Percentiles rank a stretch among this genome's conserved stretches.
phyloP scores from a whole-genome alignment of 192 early-diverging fungal species.

The Coemansia sp. region DNA sequence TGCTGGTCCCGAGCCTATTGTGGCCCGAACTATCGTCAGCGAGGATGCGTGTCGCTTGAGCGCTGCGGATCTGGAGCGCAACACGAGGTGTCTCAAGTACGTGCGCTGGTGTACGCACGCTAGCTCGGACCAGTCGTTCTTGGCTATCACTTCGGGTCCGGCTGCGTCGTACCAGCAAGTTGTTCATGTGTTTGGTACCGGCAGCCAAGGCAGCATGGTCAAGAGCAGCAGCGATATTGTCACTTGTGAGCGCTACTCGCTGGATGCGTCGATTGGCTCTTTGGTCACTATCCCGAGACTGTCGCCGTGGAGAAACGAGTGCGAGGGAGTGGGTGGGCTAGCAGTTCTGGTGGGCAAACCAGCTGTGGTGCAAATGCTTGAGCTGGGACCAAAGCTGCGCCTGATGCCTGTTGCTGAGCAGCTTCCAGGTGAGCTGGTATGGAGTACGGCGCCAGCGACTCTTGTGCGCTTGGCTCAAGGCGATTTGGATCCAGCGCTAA shows the following conservation, averaged over 20 bases:
- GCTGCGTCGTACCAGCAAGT: constrained; percentile 18
- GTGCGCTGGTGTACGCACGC: constrained; percentile 45
- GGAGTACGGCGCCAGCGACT: constrained; percentile 16
- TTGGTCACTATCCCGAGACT: constrained; percentile 13
- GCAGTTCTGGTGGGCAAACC: constrained; percentile 14
- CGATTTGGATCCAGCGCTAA: constrained; percentile 10
- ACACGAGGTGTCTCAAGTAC: constrained; percentile 14
- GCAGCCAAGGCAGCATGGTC: not conserved
- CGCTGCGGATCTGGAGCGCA: constrained; percentile 16
- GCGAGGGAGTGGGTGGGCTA: constrained; percentile 24
- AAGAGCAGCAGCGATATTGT: constrained; percentile 25
- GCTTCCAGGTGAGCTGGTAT: constrained; percentile 36
- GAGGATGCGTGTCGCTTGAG: constrained; percentile 3
- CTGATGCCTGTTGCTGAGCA: constrained; percentile 4
- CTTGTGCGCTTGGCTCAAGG: constrained; percentile 3
- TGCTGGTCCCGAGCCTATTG: constrained; percentile 11
- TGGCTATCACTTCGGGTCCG: constrained; percentile 34
- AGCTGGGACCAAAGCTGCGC: constrained; percentile 16
- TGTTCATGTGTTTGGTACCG: constrained; percentile 24
- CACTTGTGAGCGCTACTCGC: constrained; percentile 3
- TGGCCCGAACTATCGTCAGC: constrained; percentile 21
- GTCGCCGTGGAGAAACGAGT: constrained; percentile 43
- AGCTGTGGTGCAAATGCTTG: constrained; percentile 14
- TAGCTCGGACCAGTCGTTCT: constrained; percentile 27
- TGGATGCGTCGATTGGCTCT: constrained; percentile 13